These are phyloP conservation scores for Piloderma croceum DNA, from an alignment of 768 basidiomycete species.

Conservation along the genomic window DNA sequence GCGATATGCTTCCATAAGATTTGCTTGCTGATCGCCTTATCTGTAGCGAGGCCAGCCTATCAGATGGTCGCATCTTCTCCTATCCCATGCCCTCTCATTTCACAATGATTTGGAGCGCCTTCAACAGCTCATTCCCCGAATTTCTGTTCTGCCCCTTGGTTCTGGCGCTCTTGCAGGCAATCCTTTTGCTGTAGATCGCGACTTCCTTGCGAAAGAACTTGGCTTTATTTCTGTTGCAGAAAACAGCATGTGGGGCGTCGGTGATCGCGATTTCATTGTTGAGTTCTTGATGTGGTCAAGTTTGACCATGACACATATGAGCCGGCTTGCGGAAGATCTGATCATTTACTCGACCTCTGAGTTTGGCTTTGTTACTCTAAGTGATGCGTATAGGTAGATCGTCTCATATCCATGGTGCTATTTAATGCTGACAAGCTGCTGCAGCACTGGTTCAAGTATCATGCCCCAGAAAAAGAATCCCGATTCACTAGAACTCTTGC, in stretches of 20 bases:
- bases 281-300: conserved; percentile 98
- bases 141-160: conserved; percentile 91
- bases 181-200: conserved; percentile 89
- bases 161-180: conserved; percentile 95
- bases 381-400: conserved; percentile 90
- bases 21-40: conserved; percentile 1
- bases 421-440: no score
- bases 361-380: conserved; percentile 93
- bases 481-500: conserved; percentile 89
- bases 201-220: conserved; percentile 86
- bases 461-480: conserved; percentile 99
- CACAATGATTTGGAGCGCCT: conserved; percentile 84
- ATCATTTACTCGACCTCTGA: conserved; percentile 96
- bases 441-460: conserved; percentile 95
- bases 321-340: conserved; percentile 91
- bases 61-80: conserved; percentile 94
- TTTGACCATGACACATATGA: conserved; percentile 88
- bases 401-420: no score
- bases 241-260: conserved; percentile 95
- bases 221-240: conserved; percentile 86
- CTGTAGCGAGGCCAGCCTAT: conserved; percentile 97
- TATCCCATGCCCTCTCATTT: conserved; percentile 94
- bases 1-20: not conserved
- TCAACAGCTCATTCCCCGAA: conserved; percentile 76
- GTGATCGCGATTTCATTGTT: conserved; percentile 94